Conservation (phyloP, 176 grass and related monocot species). For the Oryza meyeriana region DNA sequence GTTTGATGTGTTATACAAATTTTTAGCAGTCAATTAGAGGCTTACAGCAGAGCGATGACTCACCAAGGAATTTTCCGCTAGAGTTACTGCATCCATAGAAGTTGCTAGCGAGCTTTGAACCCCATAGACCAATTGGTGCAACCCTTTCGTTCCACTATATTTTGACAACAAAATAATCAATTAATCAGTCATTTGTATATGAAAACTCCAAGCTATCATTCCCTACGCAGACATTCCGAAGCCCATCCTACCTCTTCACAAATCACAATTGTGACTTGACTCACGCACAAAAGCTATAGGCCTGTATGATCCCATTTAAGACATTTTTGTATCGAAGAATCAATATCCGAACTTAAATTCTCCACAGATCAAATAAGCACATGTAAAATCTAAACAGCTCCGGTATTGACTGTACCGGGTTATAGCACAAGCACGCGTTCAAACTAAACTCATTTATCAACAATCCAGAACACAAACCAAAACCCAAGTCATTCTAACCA, state of each 20-base stretch:
- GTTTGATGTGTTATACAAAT: neutral
- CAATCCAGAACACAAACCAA: neutral
- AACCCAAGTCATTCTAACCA: neutral
- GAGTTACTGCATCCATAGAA: constrained; percentile 74
- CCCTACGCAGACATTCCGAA: neutral
- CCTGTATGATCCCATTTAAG: neutral
- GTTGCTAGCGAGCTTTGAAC: constrained; percentile 54
- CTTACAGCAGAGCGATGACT: neutral
- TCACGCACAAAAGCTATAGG: neutral
- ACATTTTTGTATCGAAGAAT: neutral
- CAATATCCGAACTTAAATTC: neutral
- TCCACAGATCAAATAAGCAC: neutral
- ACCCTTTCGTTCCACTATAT: constrained; percentile 40
- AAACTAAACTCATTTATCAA: neutral
- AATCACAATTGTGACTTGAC: neutral
- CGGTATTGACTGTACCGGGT: neutral
- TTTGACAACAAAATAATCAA: constrained; percentile 18
- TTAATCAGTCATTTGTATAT: neutral
- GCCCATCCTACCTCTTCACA: neutral
- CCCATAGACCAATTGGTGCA: constrained; percentile 49
- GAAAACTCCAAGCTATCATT: constrained; percentile 14
- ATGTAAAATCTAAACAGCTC: neutral
- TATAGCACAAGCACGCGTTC: neutral
- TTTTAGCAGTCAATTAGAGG: neutral
- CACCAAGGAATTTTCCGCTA: constrained; percentile 66